phyloP scores from a whole-genome alignment of 2,329 filamentous ascomycete genomes.

The Trichoderma sp. region DNA sequence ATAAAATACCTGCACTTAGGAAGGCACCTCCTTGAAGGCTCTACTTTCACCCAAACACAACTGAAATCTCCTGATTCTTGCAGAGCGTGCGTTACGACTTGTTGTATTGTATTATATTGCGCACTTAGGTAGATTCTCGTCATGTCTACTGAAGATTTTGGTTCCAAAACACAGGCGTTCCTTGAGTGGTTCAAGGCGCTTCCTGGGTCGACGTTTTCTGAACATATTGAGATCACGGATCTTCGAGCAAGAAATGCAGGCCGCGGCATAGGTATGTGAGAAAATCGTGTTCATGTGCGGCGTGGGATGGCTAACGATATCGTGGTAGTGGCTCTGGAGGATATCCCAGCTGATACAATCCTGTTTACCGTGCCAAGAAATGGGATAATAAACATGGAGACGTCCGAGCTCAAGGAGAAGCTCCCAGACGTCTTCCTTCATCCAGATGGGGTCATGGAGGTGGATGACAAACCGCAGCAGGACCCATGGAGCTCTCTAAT shows the following conservation, averaged over 20 bases:
- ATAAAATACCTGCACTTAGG: neutral
- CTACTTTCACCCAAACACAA: neutral
- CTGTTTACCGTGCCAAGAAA: constrained; percentile 76
- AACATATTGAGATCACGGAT: constrained; percentile 51
- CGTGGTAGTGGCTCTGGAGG: constrained; percentile 61
- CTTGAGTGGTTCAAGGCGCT: constrained; percentile 52
- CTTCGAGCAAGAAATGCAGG: constrained; percentile 50
- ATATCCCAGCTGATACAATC: constrained; percentile 71
- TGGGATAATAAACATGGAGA: constrained; percentile 68
- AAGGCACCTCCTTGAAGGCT: neutral
- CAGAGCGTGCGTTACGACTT: neutral
- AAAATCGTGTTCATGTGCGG: no score
- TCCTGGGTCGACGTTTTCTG: constrained; percentile 53
- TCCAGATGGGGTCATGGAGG: constrained; percentile 37
- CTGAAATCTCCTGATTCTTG: neutral
- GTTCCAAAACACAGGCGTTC: constrained; percentile 44
- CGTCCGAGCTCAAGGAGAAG: constrained; percentile 62
- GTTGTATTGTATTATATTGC: neutral
- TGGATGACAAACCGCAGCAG: constrained; percentile 38
- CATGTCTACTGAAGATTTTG: constrained; percentile 36
- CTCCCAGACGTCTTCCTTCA: constrained; percentile 53
- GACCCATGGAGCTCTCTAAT: constrained; percentile 63
- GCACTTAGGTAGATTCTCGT: neutral
- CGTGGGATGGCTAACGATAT: neutral
- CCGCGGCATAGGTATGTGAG: constrained; percentile 51